Evolutionary conservation across 2,329 filamentous ascomycete genomes (phyloP).

Genomic region (Monosporascus sp.): DNA sequence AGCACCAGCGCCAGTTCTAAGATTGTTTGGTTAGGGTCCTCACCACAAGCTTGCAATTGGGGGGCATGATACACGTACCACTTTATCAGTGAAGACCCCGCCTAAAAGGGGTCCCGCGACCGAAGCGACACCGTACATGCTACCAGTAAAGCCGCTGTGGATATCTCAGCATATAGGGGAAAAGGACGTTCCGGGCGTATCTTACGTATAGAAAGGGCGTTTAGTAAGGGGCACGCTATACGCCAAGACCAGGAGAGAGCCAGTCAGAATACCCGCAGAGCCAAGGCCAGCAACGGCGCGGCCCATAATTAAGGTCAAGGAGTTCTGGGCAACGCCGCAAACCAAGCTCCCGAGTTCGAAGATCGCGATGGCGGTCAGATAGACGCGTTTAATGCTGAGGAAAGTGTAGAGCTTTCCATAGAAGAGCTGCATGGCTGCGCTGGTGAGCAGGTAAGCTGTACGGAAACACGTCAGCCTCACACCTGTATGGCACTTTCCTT

Average conservation of each 20-base stretch:
- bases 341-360: conserved; percentile 37
- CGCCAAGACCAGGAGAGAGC: conserved; percentile 31
- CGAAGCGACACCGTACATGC: conserved; percentile 36
- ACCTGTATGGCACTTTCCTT: neutral
- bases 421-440: conserved; percentile 31
- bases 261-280: conserved; percentile 37
- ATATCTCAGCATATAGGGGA: neutral
- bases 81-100: conserved; percentile 27
- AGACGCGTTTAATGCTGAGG: conserved; percentile 33
- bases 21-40: neutral
- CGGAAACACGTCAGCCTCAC: conserved; percentile 1
- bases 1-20: conserved; percentile 28
- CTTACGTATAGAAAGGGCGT: conserved; percentile 17
- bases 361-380: conserved; percentile 29
- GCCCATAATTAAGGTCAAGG: conserved; percentile 23
- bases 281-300: conserved; percentile 28
- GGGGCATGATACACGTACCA: conserved; percentile 16
- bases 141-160: conserved; percentile 17
- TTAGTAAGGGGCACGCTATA: conserved; percentile 21
- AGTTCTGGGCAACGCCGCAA: conserved; percentile 27
- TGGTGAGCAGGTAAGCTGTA: conserved; percentile 34
- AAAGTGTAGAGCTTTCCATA: conserved; percentile 37
- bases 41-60: neutral
- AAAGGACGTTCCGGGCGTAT: neutral
- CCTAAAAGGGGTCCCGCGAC: conserved; percentile 27